Percentiles rank a stretch among this genome's conserved stretches.
Evolutionary conservation across 2,329 filamentous ascomycete species (phyloP).

Genomic region (Aspergillus persii): DNA sequence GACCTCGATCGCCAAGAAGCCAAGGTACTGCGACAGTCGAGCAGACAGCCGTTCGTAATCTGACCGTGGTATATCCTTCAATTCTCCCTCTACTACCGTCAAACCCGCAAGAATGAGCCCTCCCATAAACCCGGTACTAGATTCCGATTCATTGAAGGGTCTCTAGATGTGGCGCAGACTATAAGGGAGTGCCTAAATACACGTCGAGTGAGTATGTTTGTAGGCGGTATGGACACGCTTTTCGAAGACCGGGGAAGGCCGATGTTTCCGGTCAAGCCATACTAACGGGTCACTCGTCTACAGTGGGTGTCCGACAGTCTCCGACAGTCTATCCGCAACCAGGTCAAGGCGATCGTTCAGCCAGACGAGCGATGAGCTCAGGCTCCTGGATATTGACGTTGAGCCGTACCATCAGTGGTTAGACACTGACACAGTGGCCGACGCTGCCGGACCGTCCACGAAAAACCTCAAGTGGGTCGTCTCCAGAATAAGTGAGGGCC

Average conservation of each 20-base stretch:
- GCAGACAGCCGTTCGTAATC: not conserved
- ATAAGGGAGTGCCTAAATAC: not conserved
- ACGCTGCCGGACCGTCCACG: not conserved
- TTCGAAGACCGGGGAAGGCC: not conserved
- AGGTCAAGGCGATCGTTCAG: not conserved
- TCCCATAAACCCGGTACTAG: not conserved
- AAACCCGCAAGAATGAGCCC: not conserved
- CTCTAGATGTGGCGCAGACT: not conserved
- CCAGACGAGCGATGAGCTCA: not conserved
- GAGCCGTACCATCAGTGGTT: not conserved
- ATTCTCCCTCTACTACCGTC: not conserved
- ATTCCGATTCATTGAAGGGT: not conserved
- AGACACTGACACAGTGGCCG: not conserved
- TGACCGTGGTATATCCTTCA: not conserved
- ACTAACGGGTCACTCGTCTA: not conserved
- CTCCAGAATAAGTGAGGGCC: not conserved
- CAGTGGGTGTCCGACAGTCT: not conserved
- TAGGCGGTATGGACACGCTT: slow-evolving; percentile 1
- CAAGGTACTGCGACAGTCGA: not conserved
- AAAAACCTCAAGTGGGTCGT: slow-evolving; percentile 1
- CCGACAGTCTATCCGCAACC: not conserved
- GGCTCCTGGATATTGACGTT: not conserved
- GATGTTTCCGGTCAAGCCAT: not conserved
- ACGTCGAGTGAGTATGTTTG: slow-evolving; percentile 1
- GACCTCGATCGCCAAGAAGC: not conserved